A percentile compares a stretch with the other conserved stretches of the same genome.
These are phyloP conservation scores for Carex littledalei DNA, from an alignment of 176 grass and related monocot genomes.

Conservation along the genomic window DNA sequence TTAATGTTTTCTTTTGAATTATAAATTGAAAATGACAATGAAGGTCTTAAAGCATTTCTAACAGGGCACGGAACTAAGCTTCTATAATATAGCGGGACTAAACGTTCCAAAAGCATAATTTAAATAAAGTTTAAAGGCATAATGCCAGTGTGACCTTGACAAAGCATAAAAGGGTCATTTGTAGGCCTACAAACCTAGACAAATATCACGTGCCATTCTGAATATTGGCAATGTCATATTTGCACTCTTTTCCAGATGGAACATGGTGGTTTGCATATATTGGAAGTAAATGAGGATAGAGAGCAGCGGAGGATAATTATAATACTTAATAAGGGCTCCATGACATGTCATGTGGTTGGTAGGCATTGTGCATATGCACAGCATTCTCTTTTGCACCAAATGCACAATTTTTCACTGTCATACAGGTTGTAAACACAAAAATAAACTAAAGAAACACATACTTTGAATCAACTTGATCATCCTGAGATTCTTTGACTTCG, in stretches of 20 bases:
- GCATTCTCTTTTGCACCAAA: background rate
- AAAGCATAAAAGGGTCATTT: conserved; percentile 1
- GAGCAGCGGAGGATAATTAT: background rate
- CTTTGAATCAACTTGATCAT: conserved; percentile 1
- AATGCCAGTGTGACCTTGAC: background rate
- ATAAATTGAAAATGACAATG: background rate
- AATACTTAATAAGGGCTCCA: background rate
- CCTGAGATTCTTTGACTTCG: background rate
- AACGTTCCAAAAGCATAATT: background rate
- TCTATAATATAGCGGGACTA: background rate
- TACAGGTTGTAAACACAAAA: background rate
- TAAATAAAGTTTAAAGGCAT: background rate
- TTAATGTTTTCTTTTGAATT: background rate
- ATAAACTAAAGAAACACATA: background rate
- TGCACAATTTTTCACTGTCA: background rate
- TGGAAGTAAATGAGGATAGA: background rate
- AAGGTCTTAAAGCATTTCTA: background rate
- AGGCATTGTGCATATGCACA: background rate
- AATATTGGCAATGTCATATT: background rate
- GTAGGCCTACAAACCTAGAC: background rate
- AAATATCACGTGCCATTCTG: background rate
- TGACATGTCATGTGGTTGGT: background rate
- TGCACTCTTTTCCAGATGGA: background rate
- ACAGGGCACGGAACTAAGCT: background rate
- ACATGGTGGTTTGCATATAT: background rate